Evolutionary conservation across 2,329 filamentous ascomycete genomes (phyloP).

Genomic region (Claviceps digitariae): DNA sequence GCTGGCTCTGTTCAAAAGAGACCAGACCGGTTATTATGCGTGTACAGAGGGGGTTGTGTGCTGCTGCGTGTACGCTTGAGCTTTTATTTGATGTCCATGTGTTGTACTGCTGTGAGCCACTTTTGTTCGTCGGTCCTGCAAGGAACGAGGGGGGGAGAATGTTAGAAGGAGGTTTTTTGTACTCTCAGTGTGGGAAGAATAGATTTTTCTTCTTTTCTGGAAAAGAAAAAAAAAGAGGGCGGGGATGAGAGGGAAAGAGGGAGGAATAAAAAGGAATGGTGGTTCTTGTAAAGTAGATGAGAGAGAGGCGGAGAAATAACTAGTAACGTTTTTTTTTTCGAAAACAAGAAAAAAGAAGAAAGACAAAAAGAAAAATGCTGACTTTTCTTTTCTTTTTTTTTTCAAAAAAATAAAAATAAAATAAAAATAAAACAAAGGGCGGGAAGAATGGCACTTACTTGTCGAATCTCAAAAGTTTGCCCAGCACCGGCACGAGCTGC

Average conservation of each 20-base stretch:
- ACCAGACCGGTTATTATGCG: too few relatives aligned
- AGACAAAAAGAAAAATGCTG: too few relatives aligned
- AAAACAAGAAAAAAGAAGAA: not conserved
- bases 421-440: not conserved
- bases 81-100: slow-evolving; percentile 23
- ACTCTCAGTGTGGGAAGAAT: not conserved
- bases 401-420: not conserved
- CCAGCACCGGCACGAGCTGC: slow-evolving; percentile 65
- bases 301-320: too few relatives aligned
- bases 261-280: not conserved
- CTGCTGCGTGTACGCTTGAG: too few relatives aligned
- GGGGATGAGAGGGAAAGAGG: not conserved
- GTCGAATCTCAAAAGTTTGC: slow-evolving; percentile 64
- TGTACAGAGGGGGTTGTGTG: not conserved
- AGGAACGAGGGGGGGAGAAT: not conserved
- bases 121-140: slow-evolving; percentile 65
- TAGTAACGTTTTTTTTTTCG: too few relatives aligned
- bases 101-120: slow-evolving; percentile 64
- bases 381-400: not conserved
- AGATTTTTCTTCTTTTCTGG: not conserved
- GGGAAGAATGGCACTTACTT: slow-evolving; percentile 40
- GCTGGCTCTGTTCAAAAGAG: too few relatives aligned
- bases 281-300: too few relatives aligned
- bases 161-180: not conserved
- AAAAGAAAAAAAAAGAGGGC: too few relatives aligned